Evolutionary conservation across 2,329 filamentous ascomycete species (phyloP), one percentile per base, ranked within the genome.

Genomic region (Zymoseptoria pseudotritici): DNA sequence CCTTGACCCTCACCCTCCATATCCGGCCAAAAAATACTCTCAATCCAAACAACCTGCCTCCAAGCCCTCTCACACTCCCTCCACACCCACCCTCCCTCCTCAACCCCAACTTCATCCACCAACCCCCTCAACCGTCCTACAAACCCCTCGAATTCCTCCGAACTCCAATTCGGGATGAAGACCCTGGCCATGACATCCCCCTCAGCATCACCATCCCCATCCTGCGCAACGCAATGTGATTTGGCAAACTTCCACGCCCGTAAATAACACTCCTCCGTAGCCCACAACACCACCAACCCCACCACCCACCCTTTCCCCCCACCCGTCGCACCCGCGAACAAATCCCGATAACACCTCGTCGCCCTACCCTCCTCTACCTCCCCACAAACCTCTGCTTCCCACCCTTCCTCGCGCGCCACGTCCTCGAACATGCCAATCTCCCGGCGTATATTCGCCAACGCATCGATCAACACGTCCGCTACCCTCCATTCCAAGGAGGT

Each of bases 271-370:
- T 79, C 83, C 74, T 93, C 89, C 0, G 87, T 91, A 10, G 83
- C 86, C 86, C 87, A 92, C 49, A 91, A 80, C 17, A 89, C 80
- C 2, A 89, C 80, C 61, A 90, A 78, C 8, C 86, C 86, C 66
- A 91, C 86, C 1, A 91, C 73, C 67, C 88, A 69, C 1, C 75
- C 78, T 1, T 76, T 74, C 3, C 76, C 78, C 0, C 78, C 74
- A 54, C 78, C 78, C 20, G 82, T 78, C 2, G 80, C 80, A 8
- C 79, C 81, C 57, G 85, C 82, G 17, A 89, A 83, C 22, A 85
- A 72, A 68, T 84, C 81, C 17, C 82, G 76, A 65, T 85, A 81
- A 13, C 79, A 80, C 19, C 68, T 63, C 31, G 72, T 73, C 54
- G 68, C 65, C 4, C 56, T 22, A 4, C 50, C 54, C n/a, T 36